Evolutionary conservation across 129 eudicot species (phyloP).

Genomic region (Erigeron canadensis): DNA sequence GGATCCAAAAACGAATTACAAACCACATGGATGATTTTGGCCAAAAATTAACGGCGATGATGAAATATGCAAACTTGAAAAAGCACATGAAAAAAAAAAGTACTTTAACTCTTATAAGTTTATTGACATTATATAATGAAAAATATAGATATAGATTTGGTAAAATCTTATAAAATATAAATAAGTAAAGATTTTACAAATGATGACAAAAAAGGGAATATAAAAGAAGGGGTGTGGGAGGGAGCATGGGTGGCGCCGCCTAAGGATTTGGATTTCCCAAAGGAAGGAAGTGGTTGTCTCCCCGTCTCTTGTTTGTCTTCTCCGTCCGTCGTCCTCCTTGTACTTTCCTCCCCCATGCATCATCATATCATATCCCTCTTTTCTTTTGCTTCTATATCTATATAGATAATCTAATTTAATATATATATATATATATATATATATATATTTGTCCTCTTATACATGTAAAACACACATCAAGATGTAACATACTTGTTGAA

Average conservation of each 20-base stretch:
- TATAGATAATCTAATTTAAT: too few relatives aligned
- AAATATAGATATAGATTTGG: not conserved
- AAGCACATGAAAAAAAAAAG: too few relatives aligned
- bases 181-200: not conserved
- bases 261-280: slow-evolving; percentile 58
- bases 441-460: too few relatives aligned
- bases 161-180: not conserved
- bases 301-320: slow-evolving; percentile 19
- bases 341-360: slow-evolving; percentile 16
- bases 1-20: too few relatives aligned
- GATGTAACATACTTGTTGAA: too few relatives aligned
- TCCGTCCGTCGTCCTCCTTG: slow-evolving; percentile 34
- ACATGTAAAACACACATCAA: too few relatives aligned
- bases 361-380: not conserved
- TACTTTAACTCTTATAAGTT: too few relatives aligned
- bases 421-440: too few relatives aligned
- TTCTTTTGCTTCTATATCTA: not conserved
- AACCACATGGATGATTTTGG: too few relatives aligned
- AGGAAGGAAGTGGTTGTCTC: slow-evolving; percentile 46
- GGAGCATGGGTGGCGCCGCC: slow-evolving; percentile 51
- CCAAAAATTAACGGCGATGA: too few relatives aligned
- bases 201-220: slow-evolving; percentile 37
- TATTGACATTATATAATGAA: too few relatives aligned
- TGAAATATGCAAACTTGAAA: too few relatives aligned
- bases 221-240: slow-evolving; percentile 24